Conservation (phyloP, 345 rosid species). For the Cochlearia excelsa region DNA sequence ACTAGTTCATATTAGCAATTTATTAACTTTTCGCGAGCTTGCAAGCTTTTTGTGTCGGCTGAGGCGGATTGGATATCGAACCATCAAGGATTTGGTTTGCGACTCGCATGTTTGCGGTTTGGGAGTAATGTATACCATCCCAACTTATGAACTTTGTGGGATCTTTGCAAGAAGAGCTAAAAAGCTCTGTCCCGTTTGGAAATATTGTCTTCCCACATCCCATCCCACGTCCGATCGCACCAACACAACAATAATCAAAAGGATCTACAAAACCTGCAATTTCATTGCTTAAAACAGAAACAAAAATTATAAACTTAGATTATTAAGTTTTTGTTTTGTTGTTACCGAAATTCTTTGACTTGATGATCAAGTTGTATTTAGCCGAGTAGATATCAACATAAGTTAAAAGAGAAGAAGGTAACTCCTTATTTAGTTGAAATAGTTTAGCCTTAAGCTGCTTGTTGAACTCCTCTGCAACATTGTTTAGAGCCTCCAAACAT, state of each 20-base stretch:
- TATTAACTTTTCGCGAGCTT: background rate
- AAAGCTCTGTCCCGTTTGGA: conserved; percentile 57
- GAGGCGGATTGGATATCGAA: conserved; percentile 45
- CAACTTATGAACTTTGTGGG: conserved; percentile 63
- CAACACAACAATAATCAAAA: conserved; percentile 63
- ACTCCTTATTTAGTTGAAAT: conserved; percentile 40
- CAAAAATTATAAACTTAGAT: too few species aligned
- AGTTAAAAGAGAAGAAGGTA: conserved; percentile 47
- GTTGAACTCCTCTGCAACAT: conserved; percentile 62
- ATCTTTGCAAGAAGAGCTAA: conserved; percentile 54
- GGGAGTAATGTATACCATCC: conserved; percentile 73
- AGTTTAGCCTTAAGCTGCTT: conserved; percentile 55
- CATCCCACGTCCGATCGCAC: conserved; percentile 54
- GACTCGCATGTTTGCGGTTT: conserved; percentile 57
- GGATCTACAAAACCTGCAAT: conserved; percentile 66
- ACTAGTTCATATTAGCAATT: background rate
- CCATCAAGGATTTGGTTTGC: conserved; percentile 48
- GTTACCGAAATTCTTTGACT: conserved; percentile 55
- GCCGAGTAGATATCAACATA: conserved; percentile 69
- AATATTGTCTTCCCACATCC: conserved; percentile 61
- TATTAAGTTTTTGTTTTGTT: background rate
- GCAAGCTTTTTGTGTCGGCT: conserved; percentile 32
- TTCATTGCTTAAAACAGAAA: background rate
- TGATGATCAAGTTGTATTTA: conserved; percentile 49
- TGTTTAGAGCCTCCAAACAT: conserved; percentile 57